These are phyloP conservation scores for Erodium maritimum DNA, from an alignment of 345 rosid species.

Conservation along the genomic window DNA sequence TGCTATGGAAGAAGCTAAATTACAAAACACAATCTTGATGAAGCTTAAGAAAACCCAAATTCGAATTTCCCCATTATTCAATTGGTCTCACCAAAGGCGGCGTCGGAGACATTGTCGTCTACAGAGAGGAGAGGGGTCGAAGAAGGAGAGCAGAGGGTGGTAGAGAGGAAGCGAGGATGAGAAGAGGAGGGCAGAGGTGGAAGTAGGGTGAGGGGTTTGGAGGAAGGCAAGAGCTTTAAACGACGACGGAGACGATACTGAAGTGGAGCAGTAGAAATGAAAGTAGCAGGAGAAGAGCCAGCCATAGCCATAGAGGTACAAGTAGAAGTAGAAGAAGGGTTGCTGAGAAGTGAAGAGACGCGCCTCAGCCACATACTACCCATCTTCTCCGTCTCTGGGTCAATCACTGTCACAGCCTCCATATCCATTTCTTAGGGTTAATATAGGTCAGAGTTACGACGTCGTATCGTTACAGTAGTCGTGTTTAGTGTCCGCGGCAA, in stretches of 20 bases:
- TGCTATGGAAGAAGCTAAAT: constrained; percentile 1
- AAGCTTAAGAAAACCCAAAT: neutral
- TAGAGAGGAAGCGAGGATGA: constrained; percentile 10
- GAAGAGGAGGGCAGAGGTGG: constrained; percentile 13
- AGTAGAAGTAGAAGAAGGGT: constrained; percentile 8
- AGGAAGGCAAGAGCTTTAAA: constrained; percentile 8
- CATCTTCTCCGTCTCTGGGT: constrained; percentile 20
- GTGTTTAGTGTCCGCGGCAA: too few species aligned
- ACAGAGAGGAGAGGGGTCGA: neutral
- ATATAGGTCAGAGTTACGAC: too few species aligned
- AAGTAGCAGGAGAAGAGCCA: constrained; percentile 7
- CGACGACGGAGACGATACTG: neutral
- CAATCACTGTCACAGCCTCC: neutral
- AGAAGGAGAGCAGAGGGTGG: neutral
- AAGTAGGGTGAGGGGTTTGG: constrained; percentile 15
- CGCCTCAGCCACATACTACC: constrained; percentile 37
- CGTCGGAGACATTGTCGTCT: constrained; percentile 8
- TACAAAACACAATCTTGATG: neutral
- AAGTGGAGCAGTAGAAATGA: neutral
- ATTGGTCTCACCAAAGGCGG: constrained; percentile 2
- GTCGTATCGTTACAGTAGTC: too few species aligned
- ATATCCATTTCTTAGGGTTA: too few species aligned
- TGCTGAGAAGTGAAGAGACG: constrained; percentile 6
- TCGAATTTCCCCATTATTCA: neutral
- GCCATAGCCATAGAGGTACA: neutral